Percentiles rank a stretch among this genome's conserved stretches.
Evolutionary conservation across 1,139 yeast genomes (phyloP).

Genomic region (Kodamaea sp.): DNA sequence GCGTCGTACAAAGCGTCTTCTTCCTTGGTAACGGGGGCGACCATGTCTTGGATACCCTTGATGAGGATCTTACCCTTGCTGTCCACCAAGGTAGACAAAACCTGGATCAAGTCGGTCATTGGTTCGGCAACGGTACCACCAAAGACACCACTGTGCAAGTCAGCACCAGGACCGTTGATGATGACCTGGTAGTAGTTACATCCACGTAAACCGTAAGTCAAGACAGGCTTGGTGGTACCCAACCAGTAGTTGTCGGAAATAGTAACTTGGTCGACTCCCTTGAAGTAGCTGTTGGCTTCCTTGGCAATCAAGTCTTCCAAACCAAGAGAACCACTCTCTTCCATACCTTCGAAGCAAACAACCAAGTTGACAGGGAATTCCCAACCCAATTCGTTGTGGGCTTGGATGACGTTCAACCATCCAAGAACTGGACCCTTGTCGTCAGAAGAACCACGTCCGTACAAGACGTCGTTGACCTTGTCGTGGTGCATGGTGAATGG

Average conservation of each 20-base stretch:
- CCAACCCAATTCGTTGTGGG: conserved; percentile 79
- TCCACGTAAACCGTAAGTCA: conserved; percentile 97
- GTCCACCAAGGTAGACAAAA: conserved; percentile 76
- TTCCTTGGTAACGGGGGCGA: conserved; percentile 83
- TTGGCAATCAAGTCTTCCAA: conserved; percentile 76
- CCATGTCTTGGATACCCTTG: conserved; percentile 91
- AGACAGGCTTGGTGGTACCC: conserved; percentile 93
- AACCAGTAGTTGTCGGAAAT: conserved; percentile 98
- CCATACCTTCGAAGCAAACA: conserved; percentile 98
- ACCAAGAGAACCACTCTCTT: conserved; percentile 94
- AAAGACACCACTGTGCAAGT: conserved; percentile 94
- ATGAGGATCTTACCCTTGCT: conserved; percentile 78
- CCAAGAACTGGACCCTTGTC: conserved; percentile 98
- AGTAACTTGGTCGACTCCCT: conserved; percentile 89
- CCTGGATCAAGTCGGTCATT: conserved; percentile 85
- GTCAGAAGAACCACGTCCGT: conserved; percentile 95
- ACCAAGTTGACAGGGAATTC: conserved; percentile 93
- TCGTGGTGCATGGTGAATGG: conserved; percentile 72
- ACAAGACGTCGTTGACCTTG: conserved; percentile 63
- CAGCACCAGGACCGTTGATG: conserved; percentile 92
- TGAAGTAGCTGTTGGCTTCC: conserved; percentile 80
- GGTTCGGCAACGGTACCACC: conserved; percentile 99
- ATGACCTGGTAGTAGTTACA: conserved; percentile 86
- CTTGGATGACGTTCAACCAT: conserved; percentile 92
- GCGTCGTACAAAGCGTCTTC: conserved; percentile 80